Base-by-base conservation (phyloP, 768 basidiomycete species). In the Termitomyces bulborhizus region DNA sequence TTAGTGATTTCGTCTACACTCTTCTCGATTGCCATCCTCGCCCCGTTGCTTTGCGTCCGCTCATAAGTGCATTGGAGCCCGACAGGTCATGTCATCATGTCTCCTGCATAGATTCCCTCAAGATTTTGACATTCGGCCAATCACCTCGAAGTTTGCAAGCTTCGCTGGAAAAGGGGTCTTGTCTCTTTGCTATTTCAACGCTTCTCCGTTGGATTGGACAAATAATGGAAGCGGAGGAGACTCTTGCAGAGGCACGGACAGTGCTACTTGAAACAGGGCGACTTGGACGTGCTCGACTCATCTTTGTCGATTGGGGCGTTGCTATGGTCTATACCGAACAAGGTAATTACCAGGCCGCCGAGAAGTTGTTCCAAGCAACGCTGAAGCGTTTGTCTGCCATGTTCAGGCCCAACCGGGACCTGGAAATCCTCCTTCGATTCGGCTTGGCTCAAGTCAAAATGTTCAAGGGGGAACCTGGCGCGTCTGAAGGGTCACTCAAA, bases 21-120 rank as follows among this genome's bases (percentile, higher is more conserved):
- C 46, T 59, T 18, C 36, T 41, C 5, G 46, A 50, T 15, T 31
- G n/a, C 8, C 51, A 48, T 39, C 54, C 58, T 45, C 54, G 54
- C 6, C 51, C 58, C 0, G 11, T 47, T 26, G 11, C 51, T 5
- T 24, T 59, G 6, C 26, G 12, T 29, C 15, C 27, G 12, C 27
- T 55, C 8, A 24, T 59, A 18, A 44, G 8, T 27, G 34, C 32
- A 18, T 32, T 56, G 11, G 21, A 49, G 1, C 46, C 54, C 4
- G 40, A 43, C 3, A 36, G 41, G 15, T 12, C 49, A 9, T 5
- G 16, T 11, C 9, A 26, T 3, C 45, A 54, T 6, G 12, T 41
- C 1, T 53, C 39, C 3, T 53, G 26, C 36, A 54, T 15, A 16
- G 29, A 27, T 34, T 41, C 40, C 21, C 13, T 54, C 29, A 39